These are phyloP conservation scores for Phytophthora brassicae DNA, from an alignment of 352 stramenopile species.

Conservation along the genomic window DNA sequence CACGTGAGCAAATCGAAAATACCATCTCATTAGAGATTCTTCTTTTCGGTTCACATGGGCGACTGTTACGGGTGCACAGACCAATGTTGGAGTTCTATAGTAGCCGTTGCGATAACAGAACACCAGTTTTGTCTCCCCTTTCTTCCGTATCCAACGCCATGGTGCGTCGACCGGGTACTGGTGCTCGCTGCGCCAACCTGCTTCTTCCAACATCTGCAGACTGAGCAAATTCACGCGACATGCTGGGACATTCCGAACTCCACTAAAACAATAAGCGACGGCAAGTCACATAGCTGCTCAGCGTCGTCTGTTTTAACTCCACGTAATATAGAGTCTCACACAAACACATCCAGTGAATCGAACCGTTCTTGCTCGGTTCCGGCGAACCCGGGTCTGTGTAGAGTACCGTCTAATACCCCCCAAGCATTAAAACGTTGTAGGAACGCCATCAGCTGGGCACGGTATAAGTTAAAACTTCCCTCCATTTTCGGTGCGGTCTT, in stretches of 20 bases:
- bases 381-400: neutral
- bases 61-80: neutral
- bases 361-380: neutral
- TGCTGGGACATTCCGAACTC: neutral
- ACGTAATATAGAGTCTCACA: neutral
- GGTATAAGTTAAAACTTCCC: conserved; percentile 3
- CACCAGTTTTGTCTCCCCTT: neutral
- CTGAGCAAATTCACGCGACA: conserved; percentile 1
- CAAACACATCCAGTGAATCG: neutral
- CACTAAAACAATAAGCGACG: neutral
- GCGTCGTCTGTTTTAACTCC: neutral
- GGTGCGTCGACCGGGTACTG: neutral
- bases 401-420: neutral
- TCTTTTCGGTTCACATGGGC: neutral
- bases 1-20: neutral
- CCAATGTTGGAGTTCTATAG: neutral
- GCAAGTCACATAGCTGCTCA: neutral
- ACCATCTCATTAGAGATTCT: neutral
- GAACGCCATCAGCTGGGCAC: neutral
- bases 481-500: neutral
- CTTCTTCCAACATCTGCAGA: conserved; percentile 2
- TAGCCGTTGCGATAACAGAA: neutral
- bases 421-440: neutral
- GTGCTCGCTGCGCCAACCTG: neutral
- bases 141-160: neutral